Evolutionary conservation across 305 asterid genomes (phyloP).

Genomic region (Fraxinus platypoda): DNA sequence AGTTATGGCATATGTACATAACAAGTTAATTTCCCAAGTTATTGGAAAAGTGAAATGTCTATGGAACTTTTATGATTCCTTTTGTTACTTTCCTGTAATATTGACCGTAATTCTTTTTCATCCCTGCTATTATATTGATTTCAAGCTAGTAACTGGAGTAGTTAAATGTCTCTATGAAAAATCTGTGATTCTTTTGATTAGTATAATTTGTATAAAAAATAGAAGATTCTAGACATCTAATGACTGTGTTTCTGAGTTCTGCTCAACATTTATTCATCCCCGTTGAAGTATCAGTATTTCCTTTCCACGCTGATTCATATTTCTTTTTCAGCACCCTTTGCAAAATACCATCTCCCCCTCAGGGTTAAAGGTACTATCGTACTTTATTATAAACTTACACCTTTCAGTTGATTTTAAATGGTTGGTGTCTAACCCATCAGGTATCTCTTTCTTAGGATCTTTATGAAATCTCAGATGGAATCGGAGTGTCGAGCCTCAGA

Average conservation of each 20-base stretch:
- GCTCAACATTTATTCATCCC: neutral
- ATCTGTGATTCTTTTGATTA: neutral
- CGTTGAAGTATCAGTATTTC: neutral
- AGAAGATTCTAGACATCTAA: neutral
- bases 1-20: neutral
- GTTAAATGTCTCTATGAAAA: neutral
- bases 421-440: neutral
- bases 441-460: constrained; percentile 35
- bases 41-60: neutral
- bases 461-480: constrained; percentile 42
- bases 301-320: neutral
- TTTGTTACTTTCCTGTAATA: neutral
- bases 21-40: neutral
- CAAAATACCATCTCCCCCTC: constrained; percentile 44
- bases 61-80: neutral
- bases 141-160: neutral
- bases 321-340: constrained; percentile 22
- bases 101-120: neutral
- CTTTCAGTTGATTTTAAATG: neutral
- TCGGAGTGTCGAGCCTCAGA: constrained; percentile 29
- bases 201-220: neutral
- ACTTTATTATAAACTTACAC: neutral
- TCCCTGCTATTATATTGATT: neutral
- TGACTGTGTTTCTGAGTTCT: neutral
- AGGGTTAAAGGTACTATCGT: constrained; percentile 63